Conservation (phyloP, 331 rosid genomes). For the Stylosanthes scabra region DNA sequence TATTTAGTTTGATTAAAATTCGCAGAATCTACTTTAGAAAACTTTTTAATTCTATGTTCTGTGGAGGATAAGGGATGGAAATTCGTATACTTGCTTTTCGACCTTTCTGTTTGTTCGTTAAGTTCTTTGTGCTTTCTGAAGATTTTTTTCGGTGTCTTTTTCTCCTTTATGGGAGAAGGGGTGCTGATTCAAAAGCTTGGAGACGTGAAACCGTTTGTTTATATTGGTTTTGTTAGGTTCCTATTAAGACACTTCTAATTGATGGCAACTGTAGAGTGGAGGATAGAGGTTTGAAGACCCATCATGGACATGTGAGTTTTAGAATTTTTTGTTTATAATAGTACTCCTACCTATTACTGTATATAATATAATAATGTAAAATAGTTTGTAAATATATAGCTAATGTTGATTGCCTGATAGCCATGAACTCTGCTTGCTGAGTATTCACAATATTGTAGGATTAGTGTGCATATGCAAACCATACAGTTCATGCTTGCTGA, state of each 20-base stretch:
- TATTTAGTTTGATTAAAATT: conserved; percentile 11
- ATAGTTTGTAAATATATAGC: too few relatives aligned
- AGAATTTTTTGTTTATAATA: conserved; percentile 30
- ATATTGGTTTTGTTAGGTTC: conserved; percentile 63
- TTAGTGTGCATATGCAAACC: too few relatives aligned
- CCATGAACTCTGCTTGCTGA: background rate
- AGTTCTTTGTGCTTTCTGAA: conserved; percentile 20
- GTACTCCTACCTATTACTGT: background rate
- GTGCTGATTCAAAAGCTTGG: conserved; percentile 21
- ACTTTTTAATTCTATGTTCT: too few relatives aligned
- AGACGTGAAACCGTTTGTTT: conserved; percentile 14
- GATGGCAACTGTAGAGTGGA: conserved; percentile 99
- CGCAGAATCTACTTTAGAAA: conserved; percentile 30
- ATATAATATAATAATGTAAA: too few relatives aligned
- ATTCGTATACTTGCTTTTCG: conserved; percentile 27
- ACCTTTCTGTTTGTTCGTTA: background rate
- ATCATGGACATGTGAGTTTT: conserved; percentile 93
- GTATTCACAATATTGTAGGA: too few relatives aligned
- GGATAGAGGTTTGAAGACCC: conserved; percentile 99
- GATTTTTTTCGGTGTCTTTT: conserved; percentile 17
- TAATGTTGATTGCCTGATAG: background rate
- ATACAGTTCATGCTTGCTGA: too few relatives aligned
- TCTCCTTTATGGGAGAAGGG: conserved; percentile 29
- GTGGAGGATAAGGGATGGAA: too few relatives aligned
- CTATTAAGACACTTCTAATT: conserved; percentile 83